phyloP scores from a whole-genome alignment of 495 filamentous ascomycete genomes.

The Neurospora terricola region DNA sequence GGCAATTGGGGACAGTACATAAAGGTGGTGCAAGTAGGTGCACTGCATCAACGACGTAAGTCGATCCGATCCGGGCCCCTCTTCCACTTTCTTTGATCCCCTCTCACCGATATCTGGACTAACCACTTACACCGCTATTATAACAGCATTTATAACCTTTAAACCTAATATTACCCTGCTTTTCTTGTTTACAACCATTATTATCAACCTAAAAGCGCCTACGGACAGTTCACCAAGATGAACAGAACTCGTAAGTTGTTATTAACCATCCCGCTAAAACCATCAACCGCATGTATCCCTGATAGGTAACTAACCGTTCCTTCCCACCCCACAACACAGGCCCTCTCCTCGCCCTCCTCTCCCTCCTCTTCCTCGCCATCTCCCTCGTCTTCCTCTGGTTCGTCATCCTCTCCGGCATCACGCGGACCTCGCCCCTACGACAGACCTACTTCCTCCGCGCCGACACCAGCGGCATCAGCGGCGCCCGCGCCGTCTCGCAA shows the following conservation, averaged over 20 bases:
- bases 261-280: neutral
- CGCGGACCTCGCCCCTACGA: constrained; percentile 50
- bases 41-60: neutral
- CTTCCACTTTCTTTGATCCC: neutral
- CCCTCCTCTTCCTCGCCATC: constrained; percentile 66
- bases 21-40: neutral
- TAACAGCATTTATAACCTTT: neutral
- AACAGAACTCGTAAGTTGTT: constrained; percentile 10
- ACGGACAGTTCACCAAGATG: constrained; percentile 4
- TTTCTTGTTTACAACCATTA: neutral
- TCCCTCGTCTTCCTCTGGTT: constrained; percentile 72
- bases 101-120: neutral
- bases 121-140: neutral
- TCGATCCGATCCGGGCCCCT: neutral
- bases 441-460: constrained; percentile 76
- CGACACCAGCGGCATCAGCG: constrained; percentile 58
- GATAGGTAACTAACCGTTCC: neutral
- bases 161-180: neutral
- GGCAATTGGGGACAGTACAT: neutral
- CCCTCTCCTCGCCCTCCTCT: constrained; percentile 33
- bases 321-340: constrained; percentile 12
- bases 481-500: constrained; percentile 52
- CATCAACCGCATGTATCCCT: neutral
- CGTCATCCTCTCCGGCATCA: constrained; percentile 62
- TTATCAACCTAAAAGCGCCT: neutral